A percentile compares a stretch with the other conserved stretches of the same genome.
Evolutionary conservation across 2,329 filamentous ascomycete species (phyloP).

Genomic region (Thelonectria olida): DNA sequence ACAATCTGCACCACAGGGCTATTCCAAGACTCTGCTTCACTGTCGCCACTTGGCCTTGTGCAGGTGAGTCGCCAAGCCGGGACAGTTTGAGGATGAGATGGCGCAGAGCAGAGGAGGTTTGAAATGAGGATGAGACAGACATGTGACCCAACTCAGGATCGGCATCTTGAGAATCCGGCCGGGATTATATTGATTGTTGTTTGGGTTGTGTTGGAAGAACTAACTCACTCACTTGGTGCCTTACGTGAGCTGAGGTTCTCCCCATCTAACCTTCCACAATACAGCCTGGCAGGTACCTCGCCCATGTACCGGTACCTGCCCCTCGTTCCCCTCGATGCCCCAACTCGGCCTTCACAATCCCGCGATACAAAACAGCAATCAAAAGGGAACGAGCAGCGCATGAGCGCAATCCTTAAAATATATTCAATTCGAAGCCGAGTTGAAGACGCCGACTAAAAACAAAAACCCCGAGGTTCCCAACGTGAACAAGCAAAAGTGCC

Average conservation of each 20-base stretch:
- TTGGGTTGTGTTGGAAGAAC: neutral
- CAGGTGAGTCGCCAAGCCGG: no score
- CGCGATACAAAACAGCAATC: neutral
- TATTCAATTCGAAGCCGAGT: neutral
- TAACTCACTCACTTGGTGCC: no score
- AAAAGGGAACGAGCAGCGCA: neutral
- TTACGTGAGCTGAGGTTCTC: neutral
- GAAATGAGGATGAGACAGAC: conserved; percentile 1
- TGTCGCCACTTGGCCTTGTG: no score
- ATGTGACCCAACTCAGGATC: neutral
- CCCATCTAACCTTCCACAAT: neutral
- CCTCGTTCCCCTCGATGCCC: neutral
- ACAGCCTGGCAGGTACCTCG: conserved; percentile 2
- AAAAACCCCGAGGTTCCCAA: neutral
- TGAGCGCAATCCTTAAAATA: neutral
- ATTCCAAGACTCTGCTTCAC: no score
- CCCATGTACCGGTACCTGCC: conserved; percentile 13
- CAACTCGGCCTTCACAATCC: neutral
- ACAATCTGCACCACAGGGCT: no score
- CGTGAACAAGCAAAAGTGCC: no score
- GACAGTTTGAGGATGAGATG: no score
- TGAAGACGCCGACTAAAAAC: neutral
- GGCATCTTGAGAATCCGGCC: neutral
- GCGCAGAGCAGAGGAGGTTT: no score
- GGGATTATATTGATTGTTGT: neutral